These are phyloP conservation scores for Pleurotus tuoliensis DNA, from an alignment of 768 basidiomycete species.

Conservation along the genomic window DNA sequence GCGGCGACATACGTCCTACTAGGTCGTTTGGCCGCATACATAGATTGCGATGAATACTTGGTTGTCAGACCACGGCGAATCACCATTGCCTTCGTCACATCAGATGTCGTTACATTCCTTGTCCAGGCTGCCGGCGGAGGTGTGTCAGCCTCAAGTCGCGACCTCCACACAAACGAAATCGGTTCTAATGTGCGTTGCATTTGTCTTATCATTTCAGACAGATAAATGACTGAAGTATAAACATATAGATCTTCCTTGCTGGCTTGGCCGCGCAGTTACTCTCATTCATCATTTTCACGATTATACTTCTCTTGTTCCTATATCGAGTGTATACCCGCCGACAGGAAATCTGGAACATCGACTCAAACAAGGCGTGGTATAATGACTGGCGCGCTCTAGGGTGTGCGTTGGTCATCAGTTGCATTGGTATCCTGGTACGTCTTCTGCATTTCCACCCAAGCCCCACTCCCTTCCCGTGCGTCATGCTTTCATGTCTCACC, in stretches of 20 bases:
- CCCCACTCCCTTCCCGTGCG: background rate
- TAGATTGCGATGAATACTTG: constrained; percentile 44
- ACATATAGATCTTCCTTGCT: constrained; percentile 45
- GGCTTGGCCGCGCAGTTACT: constrained; percentile 53
- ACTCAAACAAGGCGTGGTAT: constrained; percentile 39
- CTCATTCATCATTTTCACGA: constrained; percentile 48
- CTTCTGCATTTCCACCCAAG: background rate
- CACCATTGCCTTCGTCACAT: constrained; percentile 55
- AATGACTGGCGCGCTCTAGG: constrained; percentile 59
- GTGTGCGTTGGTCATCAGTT: constrained; percentile 47
- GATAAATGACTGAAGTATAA: constrained; percentile 1
- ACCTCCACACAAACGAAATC: constrained; percentile 19
- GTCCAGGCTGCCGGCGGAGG: constrained; percentile 58
- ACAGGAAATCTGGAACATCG: constrained; percentile 35
- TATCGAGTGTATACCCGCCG: constrained; percentile 40
- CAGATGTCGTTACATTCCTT: constrained; percentile 63
- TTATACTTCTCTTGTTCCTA: constrained; percentile 44
- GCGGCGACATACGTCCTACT: constrained; percentile 66
- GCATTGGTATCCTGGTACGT: constrained; percentile 59
- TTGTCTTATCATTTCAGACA: background rate
- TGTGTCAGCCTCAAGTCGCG: constrained; percentile 38
- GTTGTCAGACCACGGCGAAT: constrained; percentile 45
- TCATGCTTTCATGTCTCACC: background rate
- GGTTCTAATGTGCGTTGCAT: constrained; percentile 31
- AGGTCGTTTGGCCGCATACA: constrained; percentile 50